Evolutionary conservation across 176 grass and related monocot genomes (phyloP).

Genomic region (Oryza meridionalis): DNA sequence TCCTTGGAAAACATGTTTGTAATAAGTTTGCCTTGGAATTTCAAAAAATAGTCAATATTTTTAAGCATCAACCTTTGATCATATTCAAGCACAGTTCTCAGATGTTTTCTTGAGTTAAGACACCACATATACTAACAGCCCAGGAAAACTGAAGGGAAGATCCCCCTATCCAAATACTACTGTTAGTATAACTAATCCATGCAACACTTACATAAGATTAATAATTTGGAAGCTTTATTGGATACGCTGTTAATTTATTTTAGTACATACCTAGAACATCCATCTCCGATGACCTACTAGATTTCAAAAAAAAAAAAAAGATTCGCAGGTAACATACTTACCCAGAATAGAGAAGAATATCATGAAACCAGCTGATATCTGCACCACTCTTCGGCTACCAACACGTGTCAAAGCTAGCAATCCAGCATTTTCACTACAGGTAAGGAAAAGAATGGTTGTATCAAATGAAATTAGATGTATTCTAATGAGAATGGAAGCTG

Average conservation of each 20-base stretch:
- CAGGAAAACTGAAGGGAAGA: background rate
- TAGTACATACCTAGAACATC: background rate
- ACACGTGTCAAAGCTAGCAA: conserved; percentile 92
- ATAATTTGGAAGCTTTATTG: conserved; percentile 5
- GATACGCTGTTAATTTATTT: background rate
- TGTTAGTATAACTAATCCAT: background rate
- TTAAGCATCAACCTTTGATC: background rate
- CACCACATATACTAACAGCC: conserved; percentile 6
- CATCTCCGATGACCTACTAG: background rate
- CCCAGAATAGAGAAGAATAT: conserved; percentile 98
- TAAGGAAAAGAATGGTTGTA: conserved; percentile 6
- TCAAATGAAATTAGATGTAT: background rate
- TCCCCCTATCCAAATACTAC: background rate
- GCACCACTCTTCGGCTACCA: conserved; percentile 92
- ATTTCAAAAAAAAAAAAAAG: background rate
- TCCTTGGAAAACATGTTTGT: too few species aligned
- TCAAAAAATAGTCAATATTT: background rate
- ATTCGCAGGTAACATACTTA: conserved; percentile 32
- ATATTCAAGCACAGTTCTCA: conserved; percentile 2
- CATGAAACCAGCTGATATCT: conserved; percentile 99
- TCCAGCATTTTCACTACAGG: conserved; percentile 87
- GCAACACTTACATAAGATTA: background rate
- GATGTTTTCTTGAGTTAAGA: background rate
- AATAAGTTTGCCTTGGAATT: too few species aligned
- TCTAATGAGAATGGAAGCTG: background rate